Conservation (phyloP, 2,329 filamentous ascomycete species). For the Ophiostoma perfectum region DNA sequence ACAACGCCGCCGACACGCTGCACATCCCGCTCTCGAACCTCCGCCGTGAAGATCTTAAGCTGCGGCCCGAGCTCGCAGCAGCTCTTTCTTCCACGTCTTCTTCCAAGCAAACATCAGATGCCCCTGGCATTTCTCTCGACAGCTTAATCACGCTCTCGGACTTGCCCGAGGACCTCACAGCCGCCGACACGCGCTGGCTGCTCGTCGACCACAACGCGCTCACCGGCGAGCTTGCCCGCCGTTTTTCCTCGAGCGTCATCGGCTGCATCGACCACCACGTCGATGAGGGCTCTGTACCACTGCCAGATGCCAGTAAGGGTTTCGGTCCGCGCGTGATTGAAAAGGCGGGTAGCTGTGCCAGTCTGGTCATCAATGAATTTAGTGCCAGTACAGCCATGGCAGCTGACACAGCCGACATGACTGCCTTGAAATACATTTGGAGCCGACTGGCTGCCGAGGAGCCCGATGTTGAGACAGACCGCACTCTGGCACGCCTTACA, state of each 20-base stretch:
- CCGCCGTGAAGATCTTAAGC: constrained; percentile 57
- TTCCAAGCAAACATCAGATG: not conserved
- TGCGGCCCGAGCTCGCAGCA: constrained; percentile 68
- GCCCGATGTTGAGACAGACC: constrained; percentile 35
- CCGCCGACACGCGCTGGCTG: constrained; percentile 60
- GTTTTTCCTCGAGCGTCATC: constrained; percentile 42
- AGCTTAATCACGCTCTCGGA: constrained; percentile 60
- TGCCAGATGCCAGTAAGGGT: constrained; percentile 34
- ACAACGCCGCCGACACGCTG: constrained; percentile 40
- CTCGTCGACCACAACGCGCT: constrained; percentile 76
- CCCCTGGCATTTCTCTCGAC: constrained; percentile 44
- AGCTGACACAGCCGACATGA: constrained; percentile 12
- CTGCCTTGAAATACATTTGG: constrained; percentile 43
- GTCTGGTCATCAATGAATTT: constrained; percentile 59
- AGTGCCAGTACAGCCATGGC: constrained; percentile 26
- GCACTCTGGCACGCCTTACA: constrained; percentile 55
- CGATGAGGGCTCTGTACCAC: constrained; percentile 56
- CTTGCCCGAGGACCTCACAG: constrained; percentile 42
- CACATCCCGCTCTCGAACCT: constrained; percentile 73
- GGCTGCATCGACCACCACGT: constrained; percentile 76
- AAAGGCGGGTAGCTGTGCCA: constrained; percentile 67
- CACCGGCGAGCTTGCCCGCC: constrained; percentile 53
- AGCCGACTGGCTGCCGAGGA: constrained; percentile 38
- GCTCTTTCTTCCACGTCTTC: constrained; percentile 48
- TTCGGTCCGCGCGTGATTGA: constrained; percentile 54